A percentile compares a stretch with the other conserved stretches of the same genome.
phyloP scores from a whole-genome alignment of 495 filamentous ascomycete genomes.

The Parathielavia hyrcaniae region DNA sequence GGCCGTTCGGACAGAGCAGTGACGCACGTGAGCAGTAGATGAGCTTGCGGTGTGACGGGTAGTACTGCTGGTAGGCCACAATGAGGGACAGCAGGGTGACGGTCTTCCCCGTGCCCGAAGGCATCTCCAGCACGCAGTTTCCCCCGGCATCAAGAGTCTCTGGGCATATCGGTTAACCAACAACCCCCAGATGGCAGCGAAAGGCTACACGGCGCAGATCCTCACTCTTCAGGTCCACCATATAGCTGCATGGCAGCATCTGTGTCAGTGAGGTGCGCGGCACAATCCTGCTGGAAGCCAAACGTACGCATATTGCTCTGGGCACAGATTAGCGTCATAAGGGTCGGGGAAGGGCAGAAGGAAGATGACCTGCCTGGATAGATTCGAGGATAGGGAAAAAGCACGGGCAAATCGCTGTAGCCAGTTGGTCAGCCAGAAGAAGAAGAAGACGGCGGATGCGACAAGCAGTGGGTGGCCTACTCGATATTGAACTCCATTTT shows the following conservation, averaged over 20 bases:
- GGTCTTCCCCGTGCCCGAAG: conserved; percentile 98
- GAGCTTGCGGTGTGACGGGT: conserved; percentile 83
- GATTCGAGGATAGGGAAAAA: conserved; percentile 95
- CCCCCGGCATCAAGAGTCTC: conserved; percentile 88
- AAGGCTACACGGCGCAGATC: neutral
- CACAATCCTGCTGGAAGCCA: neutral
- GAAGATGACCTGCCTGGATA: conserved; percentile 61
- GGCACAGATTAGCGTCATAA: conserved; percentile 10
- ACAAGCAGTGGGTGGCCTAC: conserved; percentile 17
- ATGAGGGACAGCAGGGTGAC: conserved; percentile 93
- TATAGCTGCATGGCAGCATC: conserved; percentile 55
- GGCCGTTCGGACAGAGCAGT: neutral
- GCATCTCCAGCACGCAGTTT: conserved; percentile 99
- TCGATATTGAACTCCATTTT: conserved; percentile 96
- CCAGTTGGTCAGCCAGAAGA: conserved; percentile 7
- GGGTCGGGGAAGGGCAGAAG: neutral
- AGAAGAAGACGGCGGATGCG: neutral
- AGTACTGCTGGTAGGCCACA: conserved; percentile 89
- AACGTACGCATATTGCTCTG: conserved; percentile 83
- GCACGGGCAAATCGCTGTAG: conserved; percentile 75
- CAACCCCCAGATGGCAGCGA: neutral
- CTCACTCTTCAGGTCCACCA: conserved; percentile 91
- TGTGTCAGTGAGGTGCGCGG: neutral
- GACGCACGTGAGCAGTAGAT: conserved; percentile 91
- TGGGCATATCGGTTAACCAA: conserved; percentile 21